Conservation (phyloP, 148 eudicot genomes). For the Suaeda aralocaspica region DNA sequence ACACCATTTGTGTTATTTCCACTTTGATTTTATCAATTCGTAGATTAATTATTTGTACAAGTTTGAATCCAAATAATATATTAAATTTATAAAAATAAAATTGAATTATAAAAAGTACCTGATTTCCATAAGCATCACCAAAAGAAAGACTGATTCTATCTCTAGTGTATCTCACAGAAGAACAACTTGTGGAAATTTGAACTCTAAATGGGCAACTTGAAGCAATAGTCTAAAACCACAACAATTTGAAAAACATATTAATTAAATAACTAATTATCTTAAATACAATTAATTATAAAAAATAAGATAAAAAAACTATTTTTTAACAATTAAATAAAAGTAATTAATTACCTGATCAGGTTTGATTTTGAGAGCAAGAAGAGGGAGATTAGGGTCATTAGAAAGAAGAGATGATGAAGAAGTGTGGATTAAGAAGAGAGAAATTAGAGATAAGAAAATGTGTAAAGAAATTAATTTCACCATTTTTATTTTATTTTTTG, state of each 20-base stretch:
- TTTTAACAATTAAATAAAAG: background rate
- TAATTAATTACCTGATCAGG: constrained; percentile 31
- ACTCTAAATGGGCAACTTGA: constrained; percentile 40
- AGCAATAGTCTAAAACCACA: constrained; percentile 2
- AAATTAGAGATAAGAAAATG: constrained; percentile 21
- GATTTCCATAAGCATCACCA: constrained; percentile 59
- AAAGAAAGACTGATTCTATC: constrained; percentile 53
- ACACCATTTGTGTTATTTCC: too few relatives aligned
- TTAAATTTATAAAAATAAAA: background rate
- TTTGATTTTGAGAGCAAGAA: constrained; percentile 32
- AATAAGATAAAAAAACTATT: background rate
- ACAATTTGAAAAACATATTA: background rate
- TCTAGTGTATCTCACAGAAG: constrained; percentile 40
- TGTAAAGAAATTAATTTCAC: constrained; percentile 12
- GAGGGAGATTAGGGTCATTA: constrained; percentile 33
- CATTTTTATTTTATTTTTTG: constrained; percentile 17
- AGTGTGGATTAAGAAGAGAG: constrained; percentile 18
- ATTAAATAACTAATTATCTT: too few relatives aligned
- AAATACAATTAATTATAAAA: background rate
- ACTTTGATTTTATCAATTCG: too few relatives aligned
- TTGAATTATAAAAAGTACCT: constrained; percentile 29
- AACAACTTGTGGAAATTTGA: constrained; percentile 47
- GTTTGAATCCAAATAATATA: constrained; percentile 10
- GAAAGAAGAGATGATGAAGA: constrained; percentile 15
- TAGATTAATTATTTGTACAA: too few relatives aligned